Evolutionary conservation across 1,284 basidiomycete genomes (phyloP).

Genomic region (Cryptococcus sp.): DNA sequence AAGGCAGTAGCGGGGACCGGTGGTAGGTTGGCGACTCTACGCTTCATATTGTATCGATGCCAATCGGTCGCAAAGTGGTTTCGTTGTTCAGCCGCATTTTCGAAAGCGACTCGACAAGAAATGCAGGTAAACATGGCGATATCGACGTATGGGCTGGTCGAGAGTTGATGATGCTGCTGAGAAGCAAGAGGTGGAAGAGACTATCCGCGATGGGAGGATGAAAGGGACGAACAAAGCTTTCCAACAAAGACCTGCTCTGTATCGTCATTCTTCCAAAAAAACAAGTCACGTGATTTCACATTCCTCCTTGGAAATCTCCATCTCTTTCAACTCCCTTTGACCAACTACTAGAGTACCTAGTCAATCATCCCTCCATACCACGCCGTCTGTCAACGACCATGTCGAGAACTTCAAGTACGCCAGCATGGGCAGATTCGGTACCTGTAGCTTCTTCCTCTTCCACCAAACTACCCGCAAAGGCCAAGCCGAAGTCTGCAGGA

Average conservation of each 20-base stretch:
- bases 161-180: background rate
- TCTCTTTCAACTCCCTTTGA: no score
- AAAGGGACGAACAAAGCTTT: no score
- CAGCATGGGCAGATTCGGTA: no score
- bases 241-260: no score
- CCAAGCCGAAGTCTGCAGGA: conserved; percentile 7
- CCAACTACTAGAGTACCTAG: no score
- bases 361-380: no score
- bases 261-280: no score
- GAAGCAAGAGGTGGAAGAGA: background rate
- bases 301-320: no score
- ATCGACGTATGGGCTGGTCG: no score
- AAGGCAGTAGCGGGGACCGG: conserved; percentile 76
- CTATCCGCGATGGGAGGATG: background rate
- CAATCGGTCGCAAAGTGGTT: conserved; percentile 89
- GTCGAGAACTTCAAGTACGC: no score
- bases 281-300: no score
- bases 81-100: conserved; percentile 78
- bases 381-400: no score
- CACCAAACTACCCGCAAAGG: background rate
- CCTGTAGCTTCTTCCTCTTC: background rate
- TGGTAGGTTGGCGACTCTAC: conserved; percentile 83
- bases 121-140: conserved; percentile 70
- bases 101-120: conserved; percentile 86
- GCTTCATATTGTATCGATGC: conserved; percentile 98